phyloP scores from a whole-genome alignment of 139 green algal genomes.

The Micractinium sp. region DNA sequence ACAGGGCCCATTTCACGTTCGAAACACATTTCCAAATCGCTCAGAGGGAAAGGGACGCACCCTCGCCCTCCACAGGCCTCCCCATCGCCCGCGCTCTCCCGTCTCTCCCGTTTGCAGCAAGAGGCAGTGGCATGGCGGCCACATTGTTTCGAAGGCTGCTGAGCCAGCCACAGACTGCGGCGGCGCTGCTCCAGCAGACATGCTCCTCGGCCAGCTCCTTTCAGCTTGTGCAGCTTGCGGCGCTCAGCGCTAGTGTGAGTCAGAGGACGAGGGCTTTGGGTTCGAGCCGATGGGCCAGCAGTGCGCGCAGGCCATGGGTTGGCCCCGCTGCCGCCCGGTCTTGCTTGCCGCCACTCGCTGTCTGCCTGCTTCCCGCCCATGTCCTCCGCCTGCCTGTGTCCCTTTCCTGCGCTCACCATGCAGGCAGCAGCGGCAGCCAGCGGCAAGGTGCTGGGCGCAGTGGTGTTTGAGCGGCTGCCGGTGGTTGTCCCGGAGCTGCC shows the following conservation, averaged over 20 bases:
- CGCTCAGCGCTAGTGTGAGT: conserved; percentile 19
- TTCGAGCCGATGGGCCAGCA: background rate
- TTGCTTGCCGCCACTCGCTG: background rate
- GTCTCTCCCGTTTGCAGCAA: background rate
- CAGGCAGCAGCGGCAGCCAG: background rate
- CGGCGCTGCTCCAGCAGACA: background rate
- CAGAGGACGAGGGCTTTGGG: background rate
- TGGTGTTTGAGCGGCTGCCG: conserved; percentile 55
- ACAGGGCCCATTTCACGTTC: no score
- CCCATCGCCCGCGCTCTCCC: background rate
- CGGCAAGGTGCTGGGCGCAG: conserved; percentile 33
- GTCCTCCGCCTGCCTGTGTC: no score
- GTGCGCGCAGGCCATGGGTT: background rate
- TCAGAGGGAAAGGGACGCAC: no score
- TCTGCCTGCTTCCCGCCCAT: no score
- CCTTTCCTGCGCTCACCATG: background rate
- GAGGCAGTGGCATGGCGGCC: background rate
- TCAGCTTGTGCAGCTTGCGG: conserved; percentile 16
- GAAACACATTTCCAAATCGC: no score
- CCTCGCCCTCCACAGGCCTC: no score
- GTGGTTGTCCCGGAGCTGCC: conserved; percentile 33
- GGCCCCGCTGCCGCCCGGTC: background rate
- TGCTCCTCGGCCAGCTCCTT: background rate
- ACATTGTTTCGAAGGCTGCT: background rate
- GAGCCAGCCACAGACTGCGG: background rate